Evolutionary conservation across 2,329 filamentous ascomycete species (phyloP), one percentile per base, ranked within the genome.

Genomic region (Colletotrichum sp.): DNA sequence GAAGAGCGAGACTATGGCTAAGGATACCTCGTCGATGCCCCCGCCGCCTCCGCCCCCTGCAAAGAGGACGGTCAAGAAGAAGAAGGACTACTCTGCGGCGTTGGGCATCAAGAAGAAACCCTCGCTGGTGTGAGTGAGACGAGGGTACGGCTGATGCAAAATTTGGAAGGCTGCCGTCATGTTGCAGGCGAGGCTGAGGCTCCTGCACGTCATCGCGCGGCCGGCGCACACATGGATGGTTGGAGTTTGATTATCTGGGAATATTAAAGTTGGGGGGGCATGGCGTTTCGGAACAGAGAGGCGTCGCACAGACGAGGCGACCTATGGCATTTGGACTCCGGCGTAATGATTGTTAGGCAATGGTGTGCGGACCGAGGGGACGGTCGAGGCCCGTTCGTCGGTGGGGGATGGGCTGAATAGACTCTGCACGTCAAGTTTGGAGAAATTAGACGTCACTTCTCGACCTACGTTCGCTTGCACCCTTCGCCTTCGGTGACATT

Each of bases 61-160:
- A 81, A 94, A 94, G 84, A 89, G 94, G 76, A 91, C 92, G 59
- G 89, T 93, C 65, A 98, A 98, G 87, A 94, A 95, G 86, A 99
- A 98, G 87, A 98, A 97, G 85, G 93, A 97, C 75, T 91, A 94
- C 73, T 88, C 92, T 1, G 92, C 93, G 16, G 87, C 93, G 26
- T 85, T 98, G 65, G 96, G 96, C 2, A 96, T 98, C 80, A 98
- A 98, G 88, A 97, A 95, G 89, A 96, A 96, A 85, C 87, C 90
- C 18, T 87, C 90, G 1, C 81, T 93, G 21, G 89, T 92, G 6
- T 93, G 30, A 76, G 34, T n/a, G 7, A n/a, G 52, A n/a, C 32
- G 12, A 34, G 32, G 32, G 18, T 36, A 2, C 10, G 32, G 13
- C 18, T 9, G n/a, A 2, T 49, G 21, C 21, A 13, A 44, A 12